phyloP scores from a whole-genome alignment of 306 rosid genomes.

The Vachellia pachyceras region DNA sequence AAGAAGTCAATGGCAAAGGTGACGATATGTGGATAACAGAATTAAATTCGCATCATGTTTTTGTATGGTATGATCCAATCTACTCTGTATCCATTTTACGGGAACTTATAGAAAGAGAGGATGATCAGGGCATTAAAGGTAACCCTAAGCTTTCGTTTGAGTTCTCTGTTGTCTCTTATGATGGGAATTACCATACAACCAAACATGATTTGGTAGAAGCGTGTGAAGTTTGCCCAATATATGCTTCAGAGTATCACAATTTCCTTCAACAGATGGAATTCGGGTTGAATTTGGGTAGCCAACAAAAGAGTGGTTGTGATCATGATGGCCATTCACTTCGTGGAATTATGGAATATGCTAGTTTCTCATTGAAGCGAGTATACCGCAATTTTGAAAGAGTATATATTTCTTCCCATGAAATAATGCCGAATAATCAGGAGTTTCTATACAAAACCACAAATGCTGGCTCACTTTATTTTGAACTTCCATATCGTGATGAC shows the following conservation, averaged over 20 bases:
- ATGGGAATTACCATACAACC: background rate
- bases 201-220: background rate
- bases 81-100: background rate
- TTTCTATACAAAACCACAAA: background rate
- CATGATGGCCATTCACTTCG: background rate
- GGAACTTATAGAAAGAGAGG: background rate
- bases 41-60: constrained; percentile 34
- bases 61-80: constrained; percentile 25
- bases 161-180: constrained; percentile 7
- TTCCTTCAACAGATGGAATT: constrained; percentile 3
- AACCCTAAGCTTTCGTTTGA: constrained; percentile 1
- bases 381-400: background rate
- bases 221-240: constrained; percentile 5
- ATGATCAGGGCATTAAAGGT: background rate
- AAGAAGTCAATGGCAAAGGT: background rate
- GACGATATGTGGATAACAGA: background rate
- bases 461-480: background rate
- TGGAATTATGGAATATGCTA: constrained; percentile 6
- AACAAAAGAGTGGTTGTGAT: too few relatives aligned
- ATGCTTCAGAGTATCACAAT: constrained; percentile 11
- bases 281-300: background rate
- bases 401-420: background rate
- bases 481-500: background rate
- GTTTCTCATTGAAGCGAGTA: background rate
- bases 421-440: background rate